These are phyloP conservation scores for Kodamaea fungicola DNA, from an alignment of 1,139 yeast species.

Conservation along the genomic window DNA sequence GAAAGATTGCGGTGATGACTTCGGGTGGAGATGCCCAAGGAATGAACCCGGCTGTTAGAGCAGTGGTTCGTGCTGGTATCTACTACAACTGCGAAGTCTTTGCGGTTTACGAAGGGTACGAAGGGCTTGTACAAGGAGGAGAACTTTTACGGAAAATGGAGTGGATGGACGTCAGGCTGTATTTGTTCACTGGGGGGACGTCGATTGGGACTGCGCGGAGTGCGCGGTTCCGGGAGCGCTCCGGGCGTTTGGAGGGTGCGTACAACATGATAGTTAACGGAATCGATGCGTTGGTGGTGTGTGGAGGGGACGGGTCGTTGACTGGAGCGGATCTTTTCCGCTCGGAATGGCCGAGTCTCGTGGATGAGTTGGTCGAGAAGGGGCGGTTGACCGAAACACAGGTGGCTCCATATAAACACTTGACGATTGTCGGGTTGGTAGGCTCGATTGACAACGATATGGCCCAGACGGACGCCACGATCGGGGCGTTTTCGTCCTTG, in stretches of 20 bases:
- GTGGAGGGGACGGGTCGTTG: conserved; percentile 85
- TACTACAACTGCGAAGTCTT: conserved; percentile 68
- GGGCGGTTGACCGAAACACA: conserved; percentile 51
- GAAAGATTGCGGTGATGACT: conserved; percentile 74
- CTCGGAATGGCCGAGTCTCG: conserved; percentile 74
- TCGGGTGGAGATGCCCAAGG: conserved; percentile 90
- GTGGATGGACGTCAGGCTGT: conserved; percentile 78
- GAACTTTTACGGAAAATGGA: conserved; percentile 60
- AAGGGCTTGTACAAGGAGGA: conserved; percentile 72
- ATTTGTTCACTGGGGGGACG: conserved; percentile 75
- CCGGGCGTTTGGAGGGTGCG: conserved; percentile 67
- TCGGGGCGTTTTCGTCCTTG: conserved; percentile 75
- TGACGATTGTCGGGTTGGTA: conserved; percentile 74
- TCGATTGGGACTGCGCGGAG: conserved; percentile 80
- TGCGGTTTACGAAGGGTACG: conserved; percentile 76
- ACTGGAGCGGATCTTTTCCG: conserved; percentile 83
- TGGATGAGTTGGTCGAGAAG: conserved; percentile 52
- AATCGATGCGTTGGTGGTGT: conserved; percentile 73
- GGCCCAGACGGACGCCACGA: conserved; percentile 79
- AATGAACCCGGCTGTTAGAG: conserved; percentile 80
- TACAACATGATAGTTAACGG: conserved; percentile 67
- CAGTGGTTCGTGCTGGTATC: conserved; percentile 73
- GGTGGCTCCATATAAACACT: conserved; percentile 49
- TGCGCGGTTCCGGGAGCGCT: conserved; percentile 61
- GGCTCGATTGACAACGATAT: conserved; percentile 84